Evolutionary conservation across 257 asterid genomes (phyloP), one percentile per base, ranked within the genome.

Genomic region (Przewalskia tangutica): DNA sequence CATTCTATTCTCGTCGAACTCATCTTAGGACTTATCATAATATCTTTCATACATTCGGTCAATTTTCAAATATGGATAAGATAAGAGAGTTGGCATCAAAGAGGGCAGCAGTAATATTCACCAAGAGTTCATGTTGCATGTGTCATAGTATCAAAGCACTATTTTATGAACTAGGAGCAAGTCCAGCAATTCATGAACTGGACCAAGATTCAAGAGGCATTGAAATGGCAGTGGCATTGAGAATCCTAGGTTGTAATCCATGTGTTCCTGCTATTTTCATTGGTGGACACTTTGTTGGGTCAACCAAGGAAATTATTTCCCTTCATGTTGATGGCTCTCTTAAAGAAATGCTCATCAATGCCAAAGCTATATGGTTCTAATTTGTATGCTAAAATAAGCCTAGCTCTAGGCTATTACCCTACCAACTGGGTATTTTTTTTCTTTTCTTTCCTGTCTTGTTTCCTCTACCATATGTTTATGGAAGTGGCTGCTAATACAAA

Each of bases 41-140:
- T 32, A 20, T 38, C 42, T 3, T 4, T 38, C 42, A 38, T 38
- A 38, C 42, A 38, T 38, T 38, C 42, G 6, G 6, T 38, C 5
- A 12, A 7, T 40, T 23, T 13, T 34, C 13, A 64, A 46, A 40
- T 13, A 44, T 92, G 98, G 98, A 94, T 7, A 90, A 86, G 82
- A 70, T 92, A 6, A 82, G 87, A 51, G 97, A 94, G 11, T 88
- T 92, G 83, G 88, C 98, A 3, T 87, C 95, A 2, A 87, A 91
- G 91, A 92, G 86, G 38, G 97, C 94, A 0, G 91, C 89, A 32
- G 98, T 92, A 83, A 90, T 93, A 85, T 93, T 93, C 89, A 93
- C 96, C 9, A 92, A 92, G 84, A 93, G 98, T 87, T 87, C 97
- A 42, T 93, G 98, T 68, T 93, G 97, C 91, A 92, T 93, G 98